A percentile compares a stretch with the other conserved stretches of the same genome.
Conservation (phyloP, 2,329 filamentous ascomycete species). For the Geosmithia morbida region DNA sequence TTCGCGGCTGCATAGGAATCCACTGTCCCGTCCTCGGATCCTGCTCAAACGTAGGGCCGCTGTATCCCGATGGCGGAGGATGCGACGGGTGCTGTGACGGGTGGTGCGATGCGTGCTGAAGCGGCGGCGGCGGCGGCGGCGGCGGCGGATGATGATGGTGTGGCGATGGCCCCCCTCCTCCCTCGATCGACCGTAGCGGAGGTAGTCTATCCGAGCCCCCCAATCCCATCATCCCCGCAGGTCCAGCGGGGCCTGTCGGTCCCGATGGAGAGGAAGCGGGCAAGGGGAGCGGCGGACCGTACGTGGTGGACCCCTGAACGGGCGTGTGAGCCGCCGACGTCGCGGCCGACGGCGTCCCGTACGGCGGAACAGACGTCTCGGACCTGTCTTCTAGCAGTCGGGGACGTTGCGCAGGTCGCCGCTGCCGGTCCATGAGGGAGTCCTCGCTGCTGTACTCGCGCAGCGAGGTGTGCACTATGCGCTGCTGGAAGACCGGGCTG, state of each 20-base stretch:
- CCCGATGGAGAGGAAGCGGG: conserved; percentile 17
- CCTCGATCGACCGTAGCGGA: conserved; percentile 31
- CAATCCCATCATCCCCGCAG: too few relatives aligned
- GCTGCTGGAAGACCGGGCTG: conserved; percentile 27
- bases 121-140: conserved; percentile 5
- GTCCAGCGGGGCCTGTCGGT: too few relatives aligned
- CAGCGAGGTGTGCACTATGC: conserved; percentile 12
- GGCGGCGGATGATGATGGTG: neutral
- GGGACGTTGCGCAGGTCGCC: conserved; percentile 24
- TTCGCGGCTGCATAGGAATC: conserved; percentile 15
- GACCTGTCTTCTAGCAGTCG: conserved; percentile 29
- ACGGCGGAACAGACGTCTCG: conserved; percentile 24
- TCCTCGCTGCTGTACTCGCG: conserved; percentile 24
- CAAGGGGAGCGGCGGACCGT: conserved; percentile 19
- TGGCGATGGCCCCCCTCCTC: conserved; percentile 6
- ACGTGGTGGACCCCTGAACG: conserved; percentile 19
- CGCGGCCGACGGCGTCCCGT: conserved; percentile 17
- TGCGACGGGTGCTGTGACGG: conserved; percentile 2
- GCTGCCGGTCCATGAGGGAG: conserved; percentile 24
- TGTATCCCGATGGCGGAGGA: neutral
- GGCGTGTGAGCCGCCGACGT: conserved; percentile 24
- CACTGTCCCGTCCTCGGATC: conserved; percentile 21
- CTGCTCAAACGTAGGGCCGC: conserved; percentile 16
- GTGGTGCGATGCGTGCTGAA: conserved; percentile 2
- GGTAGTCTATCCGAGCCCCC: conserved; percentile 26